Conservation (phyloP, 345 rosid genomes). For the Rhizophora apiculata region DNA sequence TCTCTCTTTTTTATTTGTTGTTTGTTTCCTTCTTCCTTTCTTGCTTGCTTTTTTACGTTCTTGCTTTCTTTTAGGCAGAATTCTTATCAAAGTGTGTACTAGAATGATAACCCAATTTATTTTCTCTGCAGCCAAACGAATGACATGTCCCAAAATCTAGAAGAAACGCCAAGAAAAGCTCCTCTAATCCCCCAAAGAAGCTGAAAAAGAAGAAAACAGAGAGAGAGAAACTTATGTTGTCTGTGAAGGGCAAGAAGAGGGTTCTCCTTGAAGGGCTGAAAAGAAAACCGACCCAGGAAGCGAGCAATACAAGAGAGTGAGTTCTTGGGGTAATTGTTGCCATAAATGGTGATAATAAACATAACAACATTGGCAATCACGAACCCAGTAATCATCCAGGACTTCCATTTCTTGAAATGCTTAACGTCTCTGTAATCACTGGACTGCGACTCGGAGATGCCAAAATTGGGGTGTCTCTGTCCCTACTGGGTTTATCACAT, state of each 20-base stretch:
- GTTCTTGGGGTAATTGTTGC: slow-evolving; percentile 76
- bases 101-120: no score
- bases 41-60: no score
- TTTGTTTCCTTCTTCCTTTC: no score
- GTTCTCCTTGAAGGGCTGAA: slow-evolving; percentile 81
- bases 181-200: background rate
- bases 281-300: slow-evolving; percentile 82
- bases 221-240: slow-evolving; percentile 39
- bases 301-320: slow-evolving; percentile 60
- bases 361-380: slow-evolving; percentile 61
- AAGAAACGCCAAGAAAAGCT: background rate
- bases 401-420: slow-evolving; percentile 61
- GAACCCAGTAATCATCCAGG: slow-evolving; percentile 78
- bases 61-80: no score
- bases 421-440: slow-evolving; percentile 37
- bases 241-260: slow-evolving; percentile 92
- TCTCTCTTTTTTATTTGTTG: no score
- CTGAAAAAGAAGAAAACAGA: background rate
- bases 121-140: no score
- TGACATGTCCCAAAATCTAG: background rate
- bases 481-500: slow-evolving; percentile 42
- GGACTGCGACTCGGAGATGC: slow-evolving; percentile 6
- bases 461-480: slow-evolving; percentile 19
- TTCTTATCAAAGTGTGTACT: no score
- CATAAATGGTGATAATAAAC: slow-evolving; percentile 80